phyloP scores from a whole-genome alignment of 1,139 yeast species.

The Candida frijolesensis region DNA sequence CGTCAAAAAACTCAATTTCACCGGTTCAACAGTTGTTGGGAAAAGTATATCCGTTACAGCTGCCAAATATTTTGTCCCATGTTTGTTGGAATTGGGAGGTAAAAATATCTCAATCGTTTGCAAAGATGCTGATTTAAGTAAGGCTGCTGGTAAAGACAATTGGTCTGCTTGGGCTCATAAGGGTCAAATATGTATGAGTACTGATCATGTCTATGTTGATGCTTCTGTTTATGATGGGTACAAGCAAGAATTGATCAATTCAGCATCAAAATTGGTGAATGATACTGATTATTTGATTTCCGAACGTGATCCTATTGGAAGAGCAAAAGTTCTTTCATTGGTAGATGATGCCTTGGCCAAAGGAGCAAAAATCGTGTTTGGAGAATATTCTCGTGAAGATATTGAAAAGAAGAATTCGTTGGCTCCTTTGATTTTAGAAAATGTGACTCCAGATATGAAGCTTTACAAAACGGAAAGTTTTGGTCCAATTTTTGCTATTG shows the following conservation, averaged over 20 bases:
- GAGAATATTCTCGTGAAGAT: conserved; percentile 17
- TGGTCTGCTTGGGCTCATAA: conserved; percentile 43
- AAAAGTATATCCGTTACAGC: conserved; percentile 33
- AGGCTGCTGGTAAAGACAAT: conserved; percentile 31
- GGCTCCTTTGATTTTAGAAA: conserved; percentile 36
- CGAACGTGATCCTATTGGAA: conserved; percentile 32
- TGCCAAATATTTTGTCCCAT: conserved; percentile 39
- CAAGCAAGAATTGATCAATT: conserved; percentile 22
- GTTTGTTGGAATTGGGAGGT: conserved; percentile 46
- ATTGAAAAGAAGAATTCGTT: conserved; percentile 15
- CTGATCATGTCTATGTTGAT: conserved; percentile 40
- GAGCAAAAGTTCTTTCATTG: conserved; percentile 26
- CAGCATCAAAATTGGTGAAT: conserved; percentile 19
- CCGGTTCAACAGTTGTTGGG: conserved; percentile 47
- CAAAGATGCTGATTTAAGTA: conserved; percentile 33
- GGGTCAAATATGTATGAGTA: conserved; percentile 52
- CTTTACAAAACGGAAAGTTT: conserved; percentile 42
- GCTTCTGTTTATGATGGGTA: conserved; percentile 31
- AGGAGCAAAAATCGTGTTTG: conserved; percentile 42
- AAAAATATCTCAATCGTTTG: conserved; percentile 39
- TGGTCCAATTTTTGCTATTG: conserved; percentile 50
- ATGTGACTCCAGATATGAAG: conserved; percentile 34
- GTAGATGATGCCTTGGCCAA: conserved; percentile 43
- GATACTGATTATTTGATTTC: conserved; percentile 26
- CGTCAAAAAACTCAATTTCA: conserved; percentile 42